Evolutionary conservation across 768 basidiomycete species (phyloP).

Genomic region (Rhizopogon vinicolor): DNA sequence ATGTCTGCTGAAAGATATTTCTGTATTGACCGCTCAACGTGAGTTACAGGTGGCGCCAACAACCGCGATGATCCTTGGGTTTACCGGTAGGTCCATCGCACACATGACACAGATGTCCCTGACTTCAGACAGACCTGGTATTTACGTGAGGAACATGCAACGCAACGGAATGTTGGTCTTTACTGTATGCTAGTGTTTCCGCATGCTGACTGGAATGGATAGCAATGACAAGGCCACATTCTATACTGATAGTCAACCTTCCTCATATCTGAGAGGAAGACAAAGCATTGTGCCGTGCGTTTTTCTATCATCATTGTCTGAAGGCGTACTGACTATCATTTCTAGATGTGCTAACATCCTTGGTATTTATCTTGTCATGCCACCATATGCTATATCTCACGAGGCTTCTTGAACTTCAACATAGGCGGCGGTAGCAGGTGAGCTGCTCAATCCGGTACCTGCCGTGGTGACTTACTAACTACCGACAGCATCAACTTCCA

Average conservation of each 20-base stretch:
- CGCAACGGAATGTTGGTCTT: slow-evolving; percentile 55
- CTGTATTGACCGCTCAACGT: background rate
- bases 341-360: slow-evolving; percentile 62
- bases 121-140: slow-evolving; percentile 45
- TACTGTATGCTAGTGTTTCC: background rate
- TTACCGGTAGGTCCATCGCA: slow-evolving; percentile 38
- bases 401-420: background rate
- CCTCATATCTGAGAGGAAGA: slow-evolving; percentile 56
- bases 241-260: slow-evolving; percentile 58
- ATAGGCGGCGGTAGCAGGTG: slow-evolving; percentile 54
- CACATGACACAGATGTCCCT: background rate
- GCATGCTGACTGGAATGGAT: background rate
- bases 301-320: background rate
- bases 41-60: slow-evolving; percentile 53
- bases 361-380: slow-evolving; percentile 25
- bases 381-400: background rate
- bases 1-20: slow-evolving; percentile 1
- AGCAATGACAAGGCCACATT: slow-evolving; percentile 76
- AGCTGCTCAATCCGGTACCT: slow-evolving; percentile 2
- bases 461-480: background rate
- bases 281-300: slow-evolving; percentile 65
- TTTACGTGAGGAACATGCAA: slow-evolving; percentile 71
- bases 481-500: slow-evolving; percentile 65
- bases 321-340: background rate
- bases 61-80: slow-evolving; percentile 76